Percentiles rank a stretch among this genome's conserved stretches.
Evolutionary conservation across 345 rosid species (phyloP).

Genomic region (Gossypium australe): DNA sequence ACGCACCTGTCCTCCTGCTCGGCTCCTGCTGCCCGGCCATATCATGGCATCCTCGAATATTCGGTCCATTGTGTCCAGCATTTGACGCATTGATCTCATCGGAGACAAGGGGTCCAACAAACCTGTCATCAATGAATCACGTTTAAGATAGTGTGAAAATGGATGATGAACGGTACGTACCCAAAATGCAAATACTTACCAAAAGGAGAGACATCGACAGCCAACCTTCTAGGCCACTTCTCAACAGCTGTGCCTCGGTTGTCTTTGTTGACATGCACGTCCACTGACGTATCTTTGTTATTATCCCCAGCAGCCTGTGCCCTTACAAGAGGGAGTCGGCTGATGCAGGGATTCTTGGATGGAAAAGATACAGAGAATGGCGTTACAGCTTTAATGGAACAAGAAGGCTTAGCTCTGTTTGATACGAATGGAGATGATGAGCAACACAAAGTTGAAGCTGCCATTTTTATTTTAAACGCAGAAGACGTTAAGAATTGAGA

Average conservation of each 20-base stretch:
- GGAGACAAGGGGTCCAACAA: slow-evolving; percentile 61
- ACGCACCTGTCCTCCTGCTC: slow-evolving; percentile 35
- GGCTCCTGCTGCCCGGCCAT: slow-evolving; percentile 30
- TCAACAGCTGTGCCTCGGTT: slow-evolving; percentile 38
- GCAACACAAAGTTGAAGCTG: slow-evolving; percentile 42
- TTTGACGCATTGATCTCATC: slow-evolving; percentile 71
- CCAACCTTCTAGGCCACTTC: slow-evolving; percentile 38
- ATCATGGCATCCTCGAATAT: slow-evolving; percentile 53
- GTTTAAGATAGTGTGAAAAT: neutral
- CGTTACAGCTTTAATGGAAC: slow-evolving; percentile 4
- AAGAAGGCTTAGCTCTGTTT: neutral
- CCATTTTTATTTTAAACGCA: slow-evolving; percentile 17
- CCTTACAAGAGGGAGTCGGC: slow-evolving; percentile 26
- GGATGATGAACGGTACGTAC: too few relatives aligned
- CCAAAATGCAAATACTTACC: slow-evolving; percentile 32
- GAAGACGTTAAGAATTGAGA: neutral
- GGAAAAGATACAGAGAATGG: slow-evolving; percentile 34
- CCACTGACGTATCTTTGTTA: slow-evolving; percentile 38
- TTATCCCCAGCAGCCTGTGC: slow-evolving; percentile 30
- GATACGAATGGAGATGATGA: slow-evolving; percentile 23
- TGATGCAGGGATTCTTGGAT: neutral
- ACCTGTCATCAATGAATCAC: slow-evolving; percentile 27
- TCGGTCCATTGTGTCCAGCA: slow-evolving; percentile 73
- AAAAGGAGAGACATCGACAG: slow-evolving; percentile 55
- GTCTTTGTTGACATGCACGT: slow-evolving; percentile 41